Conservation (phyloP, 805 yeast species). For the Lachancea sp. region DNA sequence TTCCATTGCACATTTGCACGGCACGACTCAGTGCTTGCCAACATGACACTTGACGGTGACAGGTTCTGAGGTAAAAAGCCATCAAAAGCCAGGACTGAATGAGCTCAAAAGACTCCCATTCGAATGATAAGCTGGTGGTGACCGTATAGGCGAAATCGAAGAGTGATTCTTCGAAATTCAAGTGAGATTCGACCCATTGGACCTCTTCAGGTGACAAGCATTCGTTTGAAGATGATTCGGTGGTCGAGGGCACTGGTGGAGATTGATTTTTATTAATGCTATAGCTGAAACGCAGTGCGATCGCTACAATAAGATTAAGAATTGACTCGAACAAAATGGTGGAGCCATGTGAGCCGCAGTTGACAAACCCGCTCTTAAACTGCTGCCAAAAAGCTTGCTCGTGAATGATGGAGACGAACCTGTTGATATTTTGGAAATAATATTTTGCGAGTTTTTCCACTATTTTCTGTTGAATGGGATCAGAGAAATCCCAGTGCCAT, state of each 20-base stretch:
- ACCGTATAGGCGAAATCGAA: slow-evolving; percentile 38
- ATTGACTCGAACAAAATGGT: slow-evolving; percentile 46
- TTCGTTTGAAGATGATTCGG: slow-evolving; percentile 6
- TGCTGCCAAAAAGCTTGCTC: slow-evolving; percentile 50
- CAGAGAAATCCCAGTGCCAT: slow-evolving; percentile 19
- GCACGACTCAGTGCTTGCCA: slow-evolving; percentile 40
- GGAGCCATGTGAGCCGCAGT: slow-evolving; percentile 23
- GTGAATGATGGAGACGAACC: slow-evolving; percentile 46
- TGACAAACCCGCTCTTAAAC: slow-evolving; percentile 27
- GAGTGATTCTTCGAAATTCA: slow-evolving; percentile 35
- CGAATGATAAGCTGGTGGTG: slow-evolving; percentile 37
- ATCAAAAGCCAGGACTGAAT: slow-evolving; percentile 46
- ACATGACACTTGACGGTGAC: slow-evolving; percentile 40
- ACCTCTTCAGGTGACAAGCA: slow-evolving; percentile 6
- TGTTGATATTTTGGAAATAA: slow-evolving; percentile 46
- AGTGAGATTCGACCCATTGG: slow-evolving; percentile 5
- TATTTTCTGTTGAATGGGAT: slow-evolving; percentile 19
- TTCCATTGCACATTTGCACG: slow-evolving; percentile 38
- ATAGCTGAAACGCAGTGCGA: slow-evolving; percentile 47
- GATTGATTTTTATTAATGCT: slow-evolving; percentile 13
- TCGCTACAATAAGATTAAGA: slow-evolving; percentile 42
- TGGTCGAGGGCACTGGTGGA: slow-evolving; percentile 1
- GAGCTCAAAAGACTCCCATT: slow-evolving; percentile 47
- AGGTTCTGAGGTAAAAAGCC: slow-evolving; percentile 38
- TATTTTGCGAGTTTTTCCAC: slow-evolving; percentile 34